phyloP scores from a whole-genome alignment of 176 grass and related monocot species.

The Aegilops tauschii region DNA sequence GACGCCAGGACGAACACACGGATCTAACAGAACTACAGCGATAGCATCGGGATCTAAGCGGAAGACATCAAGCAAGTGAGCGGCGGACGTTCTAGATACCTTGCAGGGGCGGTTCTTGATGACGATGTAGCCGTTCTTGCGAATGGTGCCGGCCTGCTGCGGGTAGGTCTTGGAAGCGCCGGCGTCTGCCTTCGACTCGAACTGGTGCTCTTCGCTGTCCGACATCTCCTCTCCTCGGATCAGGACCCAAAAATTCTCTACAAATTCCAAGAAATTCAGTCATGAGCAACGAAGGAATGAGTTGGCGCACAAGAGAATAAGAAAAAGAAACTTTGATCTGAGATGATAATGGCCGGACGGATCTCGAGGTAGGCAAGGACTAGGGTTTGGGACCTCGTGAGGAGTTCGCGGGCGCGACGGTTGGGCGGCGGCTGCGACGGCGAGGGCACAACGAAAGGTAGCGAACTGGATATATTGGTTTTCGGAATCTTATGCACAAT shows the following conservation, averaged over 20 bases:
- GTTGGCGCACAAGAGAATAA: not conserved
- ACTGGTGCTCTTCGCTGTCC: too few relatives aligned
- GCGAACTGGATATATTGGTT: too few relatives aligned
- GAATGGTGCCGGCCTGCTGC: slow-evolving; percentile 19
- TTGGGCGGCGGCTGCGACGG: not conserved
- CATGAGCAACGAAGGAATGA: too few relatives aligned
- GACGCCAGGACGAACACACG: not conserved
- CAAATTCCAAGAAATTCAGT: too few relatives aligned
- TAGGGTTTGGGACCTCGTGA: slow-evolving; percentile 13
- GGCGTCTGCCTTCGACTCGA: slow-evolving; percentile 35
- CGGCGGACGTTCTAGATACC: too few relatives aligned
- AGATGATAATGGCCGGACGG: not conserved
- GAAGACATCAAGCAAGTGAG: too few relatives aligned
- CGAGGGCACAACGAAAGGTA: too few relatives aligned
- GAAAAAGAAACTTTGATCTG: not conserved
- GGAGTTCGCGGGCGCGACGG: not conserved
- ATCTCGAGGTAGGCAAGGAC: not conserved
- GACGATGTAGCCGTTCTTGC: too few relatives aligned
- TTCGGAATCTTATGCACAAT: too few relatives aligned
- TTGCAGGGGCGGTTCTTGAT: too few relatives aligned
- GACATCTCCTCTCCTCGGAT: not conserved
- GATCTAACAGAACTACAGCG: not conserved
- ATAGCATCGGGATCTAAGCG: not conserved
- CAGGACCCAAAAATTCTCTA: not conserved
- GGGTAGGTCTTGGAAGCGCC: slow-evolving; percentile 40